Evolutionary conservation across 2,329 filamentous ascomycete genomes (phyloP).

Genomic region (Hypoxylon sp.): DNA sequence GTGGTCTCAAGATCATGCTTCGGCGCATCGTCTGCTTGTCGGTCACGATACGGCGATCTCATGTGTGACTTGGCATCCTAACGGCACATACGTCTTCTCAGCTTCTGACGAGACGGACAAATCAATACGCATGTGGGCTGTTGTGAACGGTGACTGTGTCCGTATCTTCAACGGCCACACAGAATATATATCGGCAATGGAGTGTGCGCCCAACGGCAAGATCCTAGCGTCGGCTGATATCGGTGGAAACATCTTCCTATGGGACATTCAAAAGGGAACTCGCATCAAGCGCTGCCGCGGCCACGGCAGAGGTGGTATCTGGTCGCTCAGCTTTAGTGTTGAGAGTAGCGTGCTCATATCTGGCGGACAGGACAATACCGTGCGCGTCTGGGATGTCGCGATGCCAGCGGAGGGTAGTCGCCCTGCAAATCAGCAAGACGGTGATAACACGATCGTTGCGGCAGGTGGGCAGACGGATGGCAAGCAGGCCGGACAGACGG

Average conservation of each 20-base stretch:
- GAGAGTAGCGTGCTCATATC: slow-evolving; percentile 93
- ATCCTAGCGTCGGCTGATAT: slow-evolving; percentile 92
- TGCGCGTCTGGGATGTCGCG: slow-evolving; percentile 92
- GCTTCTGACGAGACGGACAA: slow-evolving; percentile 87
- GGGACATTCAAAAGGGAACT: slow-evolving; percentile 89
- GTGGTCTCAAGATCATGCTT: slow-evolving; percentile 94
- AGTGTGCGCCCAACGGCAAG: slow-evolving; percentile 89
- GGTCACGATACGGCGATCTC: slow-evolving; percentile 96
- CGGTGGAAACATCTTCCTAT: slow-evolving; percentile 90
- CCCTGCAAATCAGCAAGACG: slow-evolving; percentile 54
- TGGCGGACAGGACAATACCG: slow-evolving; percentile 90
- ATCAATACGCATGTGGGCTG: slow-evolving; percentile 96
- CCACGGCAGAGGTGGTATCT: slow-evolving; percentile 93
- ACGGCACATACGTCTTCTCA: slow-evolving; percentile 93
- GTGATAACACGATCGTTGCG: slow-evolving; percentile 58
- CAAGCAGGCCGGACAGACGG: slow-evolving; percentile 49
- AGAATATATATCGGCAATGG: slow-evolving; percentile 85
- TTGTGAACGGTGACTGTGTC: slow-evolving; percentile 87
- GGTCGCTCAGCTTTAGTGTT: slow-evolving; percentile 91
- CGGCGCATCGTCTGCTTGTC: slow-evolving; percentile 86
- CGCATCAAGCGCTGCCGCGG: slow-evolving; percentile 93
- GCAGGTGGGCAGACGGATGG: slow-evolving; percentile 58
- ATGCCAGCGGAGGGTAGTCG: slow-evolving; percentile 72
- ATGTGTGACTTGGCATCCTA: slow-evolving; percentile 92
- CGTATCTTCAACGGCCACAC: slow-evolving; percentile 93